These are phyloP conservation scores for Hypoxylon sp. DNA, from an alignment of 2,329 filamentous ascomycete species.

Conservation along the genomic window DNA sequence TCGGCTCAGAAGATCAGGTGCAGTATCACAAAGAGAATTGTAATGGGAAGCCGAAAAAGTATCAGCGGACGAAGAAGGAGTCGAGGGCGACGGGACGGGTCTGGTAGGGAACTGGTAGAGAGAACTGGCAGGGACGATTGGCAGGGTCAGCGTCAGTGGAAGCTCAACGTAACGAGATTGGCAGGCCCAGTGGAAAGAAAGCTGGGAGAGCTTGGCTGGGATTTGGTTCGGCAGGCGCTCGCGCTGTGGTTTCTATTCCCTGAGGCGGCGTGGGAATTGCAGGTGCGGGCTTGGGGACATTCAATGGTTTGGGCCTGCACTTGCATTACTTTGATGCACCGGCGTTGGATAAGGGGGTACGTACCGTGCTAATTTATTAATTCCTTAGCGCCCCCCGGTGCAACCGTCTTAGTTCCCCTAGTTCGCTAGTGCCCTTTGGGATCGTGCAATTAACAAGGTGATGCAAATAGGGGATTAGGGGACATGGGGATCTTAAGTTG, in stretches of 20 bases:
- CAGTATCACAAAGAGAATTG: slow-evolving; percentile 46
- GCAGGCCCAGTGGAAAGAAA: slow-evolving; percentile 24
- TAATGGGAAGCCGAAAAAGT: slow-evolving; percentile 36
- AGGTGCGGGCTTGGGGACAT: slow-evolving; percentile 16
- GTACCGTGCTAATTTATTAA: slow-evolving; percentile 19
- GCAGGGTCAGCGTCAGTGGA: slow-evolving; percentile 8
- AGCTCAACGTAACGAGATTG: slow-evolving; percentile 32
- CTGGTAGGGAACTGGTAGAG: slow-evolving; percentile 6
- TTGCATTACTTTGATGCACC: slow-evolving; percentile 22
- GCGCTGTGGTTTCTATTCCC: slow-evolving; percentile 13
- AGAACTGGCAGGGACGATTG: slow-evolving; percentile 4
- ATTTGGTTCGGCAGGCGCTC: slow-evolving; percentile 25
- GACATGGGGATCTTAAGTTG: not conserved
- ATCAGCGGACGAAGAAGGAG: slow-evolving; percentile 24
- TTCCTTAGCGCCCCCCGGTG: slow-evolving; percentile 1
- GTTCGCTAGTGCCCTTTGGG: not conserved
- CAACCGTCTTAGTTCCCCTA: not conserved
- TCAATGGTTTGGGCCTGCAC: slow-evolving; percentile 12
- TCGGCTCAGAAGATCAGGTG: slow-evolving; percentile 28
- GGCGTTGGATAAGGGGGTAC: slow-evolving; percentile 24
- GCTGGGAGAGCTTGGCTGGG: slow-evolving; percentile 24
- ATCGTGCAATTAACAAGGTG: slow-evolving; percentile 18
- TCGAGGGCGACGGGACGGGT: slow-evolving; percentile 18
- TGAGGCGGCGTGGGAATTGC: slow-evolving; percentile 12
- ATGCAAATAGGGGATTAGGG: slow-evolving; percentile 20